Evolutionary conservation across 768 basidiomycete species (phyloP).

Genomic region (Flagelloscypha sp.): DNA sequence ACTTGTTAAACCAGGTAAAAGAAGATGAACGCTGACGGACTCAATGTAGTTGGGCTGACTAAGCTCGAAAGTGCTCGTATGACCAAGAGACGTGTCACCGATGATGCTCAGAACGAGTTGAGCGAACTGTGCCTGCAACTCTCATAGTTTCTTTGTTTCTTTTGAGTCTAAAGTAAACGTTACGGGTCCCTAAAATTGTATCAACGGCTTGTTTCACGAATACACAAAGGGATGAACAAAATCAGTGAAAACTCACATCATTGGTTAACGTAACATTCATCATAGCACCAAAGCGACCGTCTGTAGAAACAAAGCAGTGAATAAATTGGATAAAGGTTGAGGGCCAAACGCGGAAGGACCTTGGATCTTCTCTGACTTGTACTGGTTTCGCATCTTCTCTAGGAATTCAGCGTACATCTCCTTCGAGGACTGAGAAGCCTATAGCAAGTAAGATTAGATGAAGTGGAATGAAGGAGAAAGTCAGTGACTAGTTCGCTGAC

Average conservation of each 20-base stretch:
- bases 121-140: no score
- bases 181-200: conserved; percentile 57
- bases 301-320: conserved; percentile 28
- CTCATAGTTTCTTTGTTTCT: no score
- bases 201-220: conserved; percentile 2
- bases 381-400: conserved; percentile 52
- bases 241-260: conserved; percentile 46
- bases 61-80: no score
- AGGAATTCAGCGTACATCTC: conserved; percentile 68
- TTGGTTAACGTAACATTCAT: conserved; percentile 86
- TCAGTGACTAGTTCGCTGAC: conserved; percentile 29
- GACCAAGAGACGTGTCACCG: no score
- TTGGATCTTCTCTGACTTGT: conserved; percentile 71
- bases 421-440: conserved; percentile 64
- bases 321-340: conserved; percentile 4
- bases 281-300: conserved; percentile 95
- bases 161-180: conserved; percentile 83
- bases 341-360: conserved; percentile 35
- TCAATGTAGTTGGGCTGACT: no score
- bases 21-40: no score
- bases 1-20: no score
- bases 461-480: neutral
- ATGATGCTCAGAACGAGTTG: no score
- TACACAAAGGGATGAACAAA: conserved; percentile 3
- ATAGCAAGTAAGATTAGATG: conserved; percentile 4